A percentile compares a stretch with the other conserved stretches of the same genome.
Evolutionary conservation across 2,329 filamentous ascomycete genomes (phyloP).

Genomic region (Cordyceps tenuipes): DNA sequence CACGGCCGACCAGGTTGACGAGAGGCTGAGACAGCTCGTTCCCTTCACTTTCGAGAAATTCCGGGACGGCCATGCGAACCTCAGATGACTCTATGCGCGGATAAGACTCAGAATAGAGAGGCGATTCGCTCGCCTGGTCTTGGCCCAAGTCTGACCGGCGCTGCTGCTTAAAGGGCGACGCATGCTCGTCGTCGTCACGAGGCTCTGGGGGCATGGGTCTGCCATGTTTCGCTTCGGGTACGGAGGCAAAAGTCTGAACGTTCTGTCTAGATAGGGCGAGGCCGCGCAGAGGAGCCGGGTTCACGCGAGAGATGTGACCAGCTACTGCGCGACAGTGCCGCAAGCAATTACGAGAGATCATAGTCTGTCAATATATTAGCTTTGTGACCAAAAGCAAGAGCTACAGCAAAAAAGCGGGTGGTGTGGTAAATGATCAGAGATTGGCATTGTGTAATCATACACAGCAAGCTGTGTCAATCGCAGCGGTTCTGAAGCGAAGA

Average conservation of each 20-base stretch:
- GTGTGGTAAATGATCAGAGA: slow-evolving; percentile 24
- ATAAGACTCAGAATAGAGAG: slow-evolving; percentile 28
- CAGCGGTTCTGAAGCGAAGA: slow-evolving; percentile 42
- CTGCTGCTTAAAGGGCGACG: slow-evolving; percentile 30
- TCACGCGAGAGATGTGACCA: not conserved
- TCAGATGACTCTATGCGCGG: slow-evolving; percentile 25
- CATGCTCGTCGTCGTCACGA: slow-evolving; percentile 16
- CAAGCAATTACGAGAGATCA: slow-evolving; percentile 30
- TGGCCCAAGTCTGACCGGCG: slow-evolving; percentile 25
- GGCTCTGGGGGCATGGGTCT: slow-evolving; percentile 15
- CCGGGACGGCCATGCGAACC: slow-evolving; percentile 24
- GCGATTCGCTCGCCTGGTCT: slow-evolving; percentile 26
- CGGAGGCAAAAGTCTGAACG: slow-evolving; percentile 4
- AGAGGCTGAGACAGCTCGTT: slow-evolving; percentile 20
- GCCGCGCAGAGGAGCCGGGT: not conserved
- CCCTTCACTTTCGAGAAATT: slow-evolving; percentile 25
- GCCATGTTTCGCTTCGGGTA: slow-evolving; percentile 7
- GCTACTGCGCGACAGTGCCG: slow-evolving; percentile 25
- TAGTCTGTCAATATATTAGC: slow-evolving; percentile 23
- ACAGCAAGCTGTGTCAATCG: slow-evolving; percentile 39
- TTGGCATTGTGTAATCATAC: slow-evolving; percentile 35
- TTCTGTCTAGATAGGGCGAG: slow-evolving; percentile 2
- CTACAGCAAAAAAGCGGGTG: slow-evolving; percentile 10
- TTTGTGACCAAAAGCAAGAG: slow-evolving; percentile 2
- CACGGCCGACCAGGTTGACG: slow-evolving; percentile 49